Base-by-base conservation (phyloP, 179 eudicot species). In the Dionaea muscipula region DNA sequence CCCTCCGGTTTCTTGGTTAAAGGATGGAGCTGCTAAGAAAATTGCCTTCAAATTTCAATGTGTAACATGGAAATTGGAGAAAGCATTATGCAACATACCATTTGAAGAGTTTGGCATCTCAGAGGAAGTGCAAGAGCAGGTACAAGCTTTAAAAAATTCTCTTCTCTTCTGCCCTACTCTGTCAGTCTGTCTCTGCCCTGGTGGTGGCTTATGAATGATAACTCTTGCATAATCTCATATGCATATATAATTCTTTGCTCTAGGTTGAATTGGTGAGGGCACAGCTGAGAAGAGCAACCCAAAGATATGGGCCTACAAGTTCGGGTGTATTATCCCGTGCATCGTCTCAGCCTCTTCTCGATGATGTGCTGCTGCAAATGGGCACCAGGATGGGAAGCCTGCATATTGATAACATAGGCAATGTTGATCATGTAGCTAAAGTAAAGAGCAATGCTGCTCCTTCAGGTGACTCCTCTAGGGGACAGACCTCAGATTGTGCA, bases 41-140 rank as follows among this genome's bases (percentile, higher is more conserved):
- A 47, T 79, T 41, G 25, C 54, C 52, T 79, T 73, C 55, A 79
- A 71, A 19, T 79, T 79, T 64, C 81, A 79, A 59, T 71, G 77
- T 54, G 75, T 79, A 59, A 79, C 81, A 17, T 71, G 75, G 79
- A 73, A 79, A 46, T 41, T 79, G 64, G 84, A 73, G 65, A 71
- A 71, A 58, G 68, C 75, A n/a, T 56, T 79, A 53, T 64, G 56
- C 19, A 68, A 59, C 59, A 60, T 76, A 43, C 75, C 79, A 15
- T 71, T 68, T 46, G 69, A 68, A 51, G 68, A 73, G 19, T 68
- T 73, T 60, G 75, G 70, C 61, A 73, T 79, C 61, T 79, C 84
- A 40, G 81, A 76, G 67, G 84, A 79, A 67, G 81, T 79, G 19
- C 79, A 71, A 59, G 84, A 79, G 69, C 81, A 79, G 81, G 84